These are phyloP conservation scores for Talaromyces sp. DNA, from an alignment of 2,329 filamentous ascomycete species.

Conservation along the genomic window DNA sequence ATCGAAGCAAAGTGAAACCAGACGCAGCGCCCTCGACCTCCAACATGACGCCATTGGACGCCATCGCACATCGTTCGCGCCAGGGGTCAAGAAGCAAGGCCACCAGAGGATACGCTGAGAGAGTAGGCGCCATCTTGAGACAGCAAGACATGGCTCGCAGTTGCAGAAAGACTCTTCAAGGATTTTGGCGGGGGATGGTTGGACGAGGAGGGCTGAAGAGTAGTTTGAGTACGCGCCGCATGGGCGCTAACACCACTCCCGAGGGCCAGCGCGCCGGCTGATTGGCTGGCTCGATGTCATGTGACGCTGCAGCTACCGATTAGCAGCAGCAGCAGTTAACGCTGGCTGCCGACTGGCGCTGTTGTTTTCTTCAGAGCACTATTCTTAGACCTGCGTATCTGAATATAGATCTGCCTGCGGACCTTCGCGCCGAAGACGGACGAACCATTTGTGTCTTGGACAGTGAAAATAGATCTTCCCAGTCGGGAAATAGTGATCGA, in stretches of 20 bases:
- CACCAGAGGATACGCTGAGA: neutral
- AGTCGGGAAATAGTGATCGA: neutral
- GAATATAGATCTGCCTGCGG: neutral
- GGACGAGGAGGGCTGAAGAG: conserved; percentile 3
- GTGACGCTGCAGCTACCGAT: neutral
- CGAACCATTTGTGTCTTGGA: neutral
- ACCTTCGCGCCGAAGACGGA: neutral
- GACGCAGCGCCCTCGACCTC: neutral
- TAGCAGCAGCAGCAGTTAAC: neutral
- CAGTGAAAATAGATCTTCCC: neutral
- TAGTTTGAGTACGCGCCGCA: conserved; percentile 4
- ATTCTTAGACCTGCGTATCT: neutral
- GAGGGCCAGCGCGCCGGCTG: neutral
- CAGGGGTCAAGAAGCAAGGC: conserved; percentile 1
- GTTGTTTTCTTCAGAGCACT: neutral
- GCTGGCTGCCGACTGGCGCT: neutral
- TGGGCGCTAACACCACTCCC: conserved; percentile 2
- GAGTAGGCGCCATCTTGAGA: conserved; percentile 9
- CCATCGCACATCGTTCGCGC: conserved; percentile 2
- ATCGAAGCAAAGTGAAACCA: neutral
- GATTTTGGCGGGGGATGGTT: conserved; percentile 3
- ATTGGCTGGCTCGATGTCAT: neutral
- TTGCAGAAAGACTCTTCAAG: neutral
- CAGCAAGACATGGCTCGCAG: conserved; percentile 4
- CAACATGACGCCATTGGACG: conserved; percentile 6